These are phyloP conservation scores for Colletotrichum eleusines DNA, from an alignment of 2,329 filamentous ascomycete species.

Conservation along the genomic window DNA sequence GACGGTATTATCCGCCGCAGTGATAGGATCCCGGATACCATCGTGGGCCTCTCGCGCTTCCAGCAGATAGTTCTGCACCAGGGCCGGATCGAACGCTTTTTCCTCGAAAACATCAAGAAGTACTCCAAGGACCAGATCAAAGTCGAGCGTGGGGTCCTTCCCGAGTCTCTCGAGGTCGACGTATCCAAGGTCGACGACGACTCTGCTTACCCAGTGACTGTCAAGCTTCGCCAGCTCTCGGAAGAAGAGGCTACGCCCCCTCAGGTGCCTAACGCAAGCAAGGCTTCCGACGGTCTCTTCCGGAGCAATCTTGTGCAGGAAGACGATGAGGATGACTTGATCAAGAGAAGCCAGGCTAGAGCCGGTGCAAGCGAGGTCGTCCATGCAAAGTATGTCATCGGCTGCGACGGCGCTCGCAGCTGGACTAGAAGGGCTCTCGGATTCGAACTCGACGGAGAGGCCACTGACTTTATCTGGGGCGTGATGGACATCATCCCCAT, in stretches of 20 bases:
- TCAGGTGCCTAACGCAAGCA: slow-evolving; percentile 51
- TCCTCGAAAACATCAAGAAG: slow-evolving; percentile 70
- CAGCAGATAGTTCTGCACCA: slow-evolving; percentile 78
- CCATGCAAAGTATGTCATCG: slow-evolving; percentile 73
- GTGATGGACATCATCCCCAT: slow-evolving; percentile 55
- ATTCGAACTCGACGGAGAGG: slow-evolving; percentile 67
- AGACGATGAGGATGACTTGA: slow-evolving; percentile 63
- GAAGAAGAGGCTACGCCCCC: slow-evolving; percentile 68
- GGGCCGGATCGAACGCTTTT: slow-evolving; percentile 76
- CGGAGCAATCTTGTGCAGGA: slow-evolving; percentile 69
- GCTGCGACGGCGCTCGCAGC: slow-evolving; percentile 76
- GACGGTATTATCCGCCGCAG: slow-evolving; percentile 68
- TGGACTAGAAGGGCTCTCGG: slow-evolving; percentile 72
- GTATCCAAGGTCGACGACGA: slow-evolving; percentile 61
- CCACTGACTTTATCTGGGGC: slow-evolving; percentile 63
- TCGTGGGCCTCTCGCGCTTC: slow-evolving; percentile 71
- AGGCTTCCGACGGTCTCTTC: slow-evolving; percentile 66
- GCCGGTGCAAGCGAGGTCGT: slow-evolving; percentile 58
- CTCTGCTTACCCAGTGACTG: slow-evolving; percentile 70
- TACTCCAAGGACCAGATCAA: slow-evolving; percentile 60
- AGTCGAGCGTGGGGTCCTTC: slow-evolving; percentile 72
- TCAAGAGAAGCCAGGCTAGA: slow-evolving; percentile 43
- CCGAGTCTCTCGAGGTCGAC: slow-evolving; percentile 67
- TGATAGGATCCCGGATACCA: slow-evolving; percentile 73
- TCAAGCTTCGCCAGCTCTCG: slow-evolving; percentile 67